Base-by-base conservation (phyloP, 805 yeast species). In the Metschnikowia hibisci region DNA sequence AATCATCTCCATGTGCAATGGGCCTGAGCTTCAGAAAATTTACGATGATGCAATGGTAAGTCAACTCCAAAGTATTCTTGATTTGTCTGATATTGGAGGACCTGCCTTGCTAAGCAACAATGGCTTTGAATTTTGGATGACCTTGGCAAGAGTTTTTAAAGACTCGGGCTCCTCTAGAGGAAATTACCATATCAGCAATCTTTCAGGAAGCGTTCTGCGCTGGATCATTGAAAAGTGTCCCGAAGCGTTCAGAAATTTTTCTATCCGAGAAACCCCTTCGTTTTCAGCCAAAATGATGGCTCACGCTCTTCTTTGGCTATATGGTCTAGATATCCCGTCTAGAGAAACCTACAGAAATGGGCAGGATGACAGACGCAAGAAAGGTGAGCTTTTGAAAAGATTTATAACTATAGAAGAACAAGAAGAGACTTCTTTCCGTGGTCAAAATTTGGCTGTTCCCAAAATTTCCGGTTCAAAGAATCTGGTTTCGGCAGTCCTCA, bases 11-110 rank as follows among this genome's bases (percentile, higher is more conserved):
- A 20, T 18, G 28, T 51, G 43, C 33, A 33, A 49, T 2, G 41
- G 41, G 4, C 39, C 41, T n/a, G 42, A 39, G 15, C 32, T 58
- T 22, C 37, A 44, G 14, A 27, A 40, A 9, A 25, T 56, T 3
- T 32, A 60, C 3, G 84, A 80, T 41, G 56, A 57, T 7, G 57
- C 76, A 0, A 51, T 80, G 7, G 43, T 64, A 4, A 74, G 68
- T 34, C 77, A 76, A 47, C 58, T 81, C 26, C 75, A 73, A 32
- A 74, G 74, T 23, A 41, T 80, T 1, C 61, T 76, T 36, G 84
- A 81, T 29, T 55, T 76, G 5, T 63, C 85, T 0, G 83, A 78
- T 34, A 63, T 81, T 0, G 77, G 75, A 56, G 91, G 91, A 0
- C 91, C 93, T 2, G 54, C 61, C 1, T 18, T 48, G 1, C 13